Evolutionary conservation across 2,329 filamentous ascomycete genomes (phyloP), one percentile per base, ranked within the genome.

Genomic region (Exophiala dermatitidis): DNA sequence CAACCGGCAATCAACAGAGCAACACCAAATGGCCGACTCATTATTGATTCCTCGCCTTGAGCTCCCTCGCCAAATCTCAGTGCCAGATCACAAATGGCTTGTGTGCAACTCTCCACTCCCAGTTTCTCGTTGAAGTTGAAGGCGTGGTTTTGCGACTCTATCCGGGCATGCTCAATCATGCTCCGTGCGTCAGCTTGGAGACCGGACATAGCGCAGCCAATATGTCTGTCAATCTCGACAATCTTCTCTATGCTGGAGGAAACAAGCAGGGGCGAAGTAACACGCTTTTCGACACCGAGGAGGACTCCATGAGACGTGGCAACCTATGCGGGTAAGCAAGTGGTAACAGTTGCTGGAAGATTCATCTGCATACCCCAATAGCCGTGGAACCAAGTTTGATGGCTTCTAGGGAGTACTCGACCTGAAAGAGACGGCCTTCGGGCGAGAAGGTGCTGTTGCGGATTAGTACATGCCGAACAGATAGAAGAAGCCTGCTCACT

Each of bases 331-430:
- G 55, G 44, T 55, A 28, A 47, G 40, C 26, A 34, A 42, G 32
- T 29, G 30, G 26, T 38, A 8, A 28, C 26, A 41, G 38, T 2
- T 5, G 50, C 37, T 30, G 42, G 9, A 33, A 8, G 37, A 47
- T 26, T 26, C 50, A 47, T 71, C 75, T 19, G 19, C 57, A 41
- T 78, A 84, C 90, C 66, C 93, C 93, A 76, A 98, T 98, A 69
- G 93, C 93, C 64, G 93, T 98, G 67, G 88, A 95, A 64, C 93
- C 93, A 64, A 97, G 88, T 80, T 98, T 98, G 83, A 98, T 98
- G 74, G 93, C 93, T 79, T 98, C 93, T 72, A 98, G 86, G 56
- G 93, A 97, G 83, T 98, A 98, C 86, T 98, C 93, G 78, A 98
- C 93, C 79, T 98, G 93, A 82, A 98, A 98, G 73, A 98, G 88